These are phyloP conservation scores for Hypoxylon sp. DNA, from an alignment of 2,329 filamentous ascomycete genomes.

Conservation along the genomic window DNA sequence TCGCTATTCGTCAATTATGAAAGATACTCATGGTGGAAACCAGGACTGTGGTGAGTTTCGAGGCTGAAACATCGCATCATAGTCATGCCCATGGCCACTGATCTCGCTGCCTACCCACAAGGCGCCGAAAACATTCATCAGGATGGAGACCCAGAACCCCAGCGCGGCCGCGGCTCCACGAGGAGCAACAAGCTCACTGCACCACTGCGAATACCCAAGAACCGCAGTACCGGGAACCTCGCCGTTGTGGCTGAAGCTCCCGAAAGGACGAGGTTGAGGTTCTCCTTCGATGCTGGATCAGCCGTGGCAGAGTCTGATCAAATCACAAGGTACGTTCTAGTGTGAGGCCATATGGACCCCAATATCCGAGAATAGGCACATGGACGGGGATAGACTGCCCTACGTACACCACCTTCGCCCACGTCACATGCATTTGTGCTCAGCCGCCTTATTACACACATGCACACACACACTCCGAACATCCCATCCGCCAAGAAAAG, in stretches of 20 bases:
- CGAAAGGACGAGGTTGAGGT: conserved; percentile 70
- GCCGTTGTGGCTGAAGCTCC: conserved; percentile 60
- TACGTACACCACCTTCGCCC: conserved; percentile 33
- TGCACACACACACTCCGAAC: conserved; percentile 30
- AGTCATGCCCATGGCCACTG: conserved; percentile 47
- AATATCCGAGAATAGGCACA: conserved; percentile 30
- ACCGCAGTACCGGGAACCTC: conserved; percentile 76
- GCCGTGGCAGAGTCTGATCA: conserved; percentile 75
- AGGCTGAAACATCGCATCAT: conserved; percentile 39
- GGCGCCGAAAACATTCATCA: conserved; percentile 60
- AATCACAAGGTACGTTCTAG: conserved; percentile 76
- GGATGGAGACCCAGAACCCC: conserved; percentile 56
- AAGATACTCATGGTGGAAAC: conserved; percentile 60
- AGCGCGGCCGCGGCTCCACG: conserved; percentile 53
- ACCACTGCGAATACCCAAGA: conserved; percentile 71
- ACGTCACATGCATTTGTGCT: conserved; percentile 41
- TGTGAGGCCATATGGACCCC: conserved; percentile 34
- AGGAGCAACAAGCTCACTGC: conserved; percentile 63
- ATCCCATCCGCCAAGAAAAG: conserved; percentile 28
- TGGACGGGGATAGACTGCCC: conserved; percentile 20
- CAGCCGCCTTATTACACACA: conserved; percentile 38
- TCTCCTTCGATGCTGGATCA: conserved; percentile 82
- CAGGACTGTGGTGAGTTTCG: conserved; percentile 61
- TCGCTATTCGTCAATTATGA: conserved; percentile 59
- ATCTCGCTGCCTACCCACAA: conserved; percentile 51